Evolutionary conservation across 2,329 filamentous ascomycete species (phyloP).

Genomic region (Periconia sp.): DNA sequence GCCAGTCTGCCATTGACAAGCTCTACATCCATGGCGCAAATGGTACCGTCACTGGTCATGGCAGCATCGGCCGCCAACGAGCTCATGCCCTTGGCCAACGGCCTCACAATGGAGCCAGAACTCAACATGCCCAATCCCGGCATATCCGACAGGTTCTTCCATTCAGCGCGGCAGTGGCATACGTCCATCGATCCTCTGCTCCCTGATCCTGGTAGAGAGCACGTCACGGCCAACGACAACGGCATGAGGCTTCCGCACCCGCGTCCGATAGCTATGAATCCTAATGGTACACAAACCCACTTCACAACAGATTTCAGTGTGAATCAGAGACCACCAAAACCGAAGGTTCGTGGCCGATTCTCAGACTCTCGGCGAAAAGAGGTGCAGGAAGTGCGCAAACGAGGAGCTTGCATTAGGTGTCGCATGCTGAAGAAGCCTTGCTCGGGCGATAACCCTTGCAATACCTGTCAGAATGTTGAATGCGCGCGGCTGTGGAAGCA

Average conservation of each 20-base stretch:
- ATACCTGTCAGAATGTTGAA: conserved; percentile 64
- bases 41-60: conserved; percentile 46
- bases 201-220: conserved; percentile 40
- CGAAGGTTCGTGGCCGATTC: conserved; percentile 63
- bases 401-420: conserved; percentile 67
- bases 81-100: conserved; percentile 42
- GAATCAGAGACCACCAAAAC: conserved; percentile 46
- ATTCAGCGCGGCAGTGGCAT: conserved; percentile 38
- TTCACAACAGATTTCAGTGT: conserved; percentile 49
- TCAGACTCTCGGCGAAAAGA: conserved; percentile 62
- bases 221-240: conserved; percentile 29
- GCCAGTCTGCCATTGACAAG: conserved; percentile 35
- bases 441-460: conserved; percentile 65
- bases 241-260: conserved; percentile 33
- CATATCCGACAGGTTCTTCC: conserved; percentile 45
- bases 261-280: conserved; percentile 47
- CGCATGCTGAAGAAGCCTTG: conserved; percentile 70
- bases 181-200: conserved; percentile 41
- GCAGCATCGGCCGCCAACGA: conserved; percentile 49
- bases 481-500: conserved; percentile 67
- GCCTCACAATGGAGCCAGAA: conserved; percentile 44
- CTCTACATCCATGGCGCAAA: conserved; percentile 38
- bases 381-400: conserved; percentile 65
- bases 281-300: conserved; percentile 38
- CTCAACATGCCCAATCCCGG: conserved; percentile 34